Base-by-base conservation (phyloP, 176 grass and related monocot genomes). In the Musa acuminata region DNA sequence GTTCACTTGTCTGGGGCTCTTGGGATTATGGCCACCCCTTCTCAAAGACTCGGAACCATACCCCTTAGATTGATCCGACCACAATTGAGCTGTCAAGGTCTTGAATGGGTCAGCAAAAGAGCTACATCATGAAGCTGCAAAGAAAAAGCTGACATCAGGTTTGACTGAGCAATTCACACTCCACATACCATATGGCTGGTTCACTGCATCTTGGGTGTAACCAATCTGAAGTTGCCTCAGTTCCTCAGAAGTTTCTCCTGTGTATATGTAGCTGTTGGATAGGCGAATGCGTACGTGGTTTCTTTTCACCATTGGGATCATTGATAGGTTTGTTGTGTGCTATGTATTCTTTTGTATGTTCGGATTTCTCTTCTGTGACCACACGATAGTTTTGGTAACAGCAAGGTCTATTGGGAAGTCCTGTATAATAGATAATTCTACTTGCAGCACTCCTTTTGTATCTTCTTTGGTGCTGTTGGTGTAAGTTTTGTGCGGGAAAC, bases 291-390 rank as follows among this genome's bases (percentile, higher is more conserved):
- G 43, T 77, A 72, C 77, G 0, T 63, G 81, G 76, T 84, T 16
- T 70, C 53, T 50, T 80, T 19, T 53, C 72, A 55, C 67, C 51
- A 83, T 75, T 82, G 64, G 75, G 86, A 79, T 64, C 59, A 74
- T 70, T 11, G 72, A 81, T 74, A 75, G 78, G 83, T 68, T 83
- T 79, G 80, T 73, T 86, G 72, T 86, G 72, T 86, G 74, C 71
- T 82, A 88, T 75, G 86, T 86, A 92, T 92, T 92, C 89, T 82
- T 88, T 84, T 9, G 16, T 86, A 76, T 83, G 80, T 81, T 67
- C 77, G 86, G 79, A 78, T 83, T 91, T 81, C 64, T 70, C 53
- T 55, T 59, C 63, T 71, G 72, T 13, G 78, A 82, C 66, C 55
- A 49, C 53, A 77, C 66, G 55, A 68, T 84, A 74, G 76, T 77